phyloP scores from a whole-genome alignment of 1,139 yeast genomes.

The Hemisphaericaspora subhashii region DNA sequence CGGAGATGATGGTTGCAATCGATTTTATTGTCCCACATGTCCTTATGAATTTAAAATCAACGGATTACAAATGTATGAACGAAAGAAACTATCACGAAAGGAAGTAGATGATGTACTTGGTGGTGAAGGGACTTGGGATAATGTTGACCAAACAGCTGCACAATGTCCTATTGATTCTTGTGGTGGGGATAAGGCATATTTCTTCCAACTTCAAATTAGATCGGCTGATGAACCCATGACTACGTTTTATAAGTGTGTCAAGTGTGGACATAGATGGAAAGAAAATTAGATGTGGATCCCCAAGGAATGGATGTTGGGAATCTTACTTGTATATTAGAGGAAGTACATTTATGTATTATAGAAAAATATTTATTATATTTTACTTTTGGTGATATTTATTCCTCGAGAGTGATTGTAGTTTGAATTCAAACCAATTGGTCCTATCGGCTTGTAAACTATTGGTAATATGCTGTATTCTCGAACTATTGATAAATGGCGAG shows the following conservation, averaged over 20 bases:
- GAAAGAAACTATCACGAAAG: constrained; percentile 79
- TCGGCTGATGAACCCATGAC: constrained; percentile 96
- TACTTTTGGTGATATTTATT: neutral
- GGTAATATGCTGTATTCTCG: constrained; percentile 7
- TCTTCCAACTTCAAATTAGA: constrained; percentile 93
- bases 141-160: constrained; percentile 85
- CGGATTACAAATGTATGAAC: constrained; percentile 81
- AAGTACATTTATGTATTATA: neutral
- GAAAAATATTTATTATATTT: constrained; percentile 3
- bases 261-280: constrained; percentile 95
- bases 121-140: constrained; percentile 98
- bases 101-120: constrained; percentile 96
- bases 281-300: constrained; percentile 83
- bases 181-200: constrained; percentile 89
- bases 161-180: constrained; percentile 90
- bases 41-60: constrained; percentile 89
- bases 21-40: constrained; percentile 87
- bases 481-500: constrained; percentile 4
- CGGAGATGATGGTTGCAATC: constrained; percentile 44
- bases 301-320: neutral
- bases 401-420: constrained; percentile 8
- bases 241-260: constrained; percentile 90
- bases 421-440: constrained; percentile 11
- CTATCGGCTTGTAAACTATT: constrained; percentile 8
- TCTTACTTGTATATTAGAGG: constrained; percentile 5